Evolutionary conservation across 2,329 filamentous ascomycete species (phyloP), one percentile per base, ranked within the genome.

Genomic region (Juglanconis sp.): DNA sequence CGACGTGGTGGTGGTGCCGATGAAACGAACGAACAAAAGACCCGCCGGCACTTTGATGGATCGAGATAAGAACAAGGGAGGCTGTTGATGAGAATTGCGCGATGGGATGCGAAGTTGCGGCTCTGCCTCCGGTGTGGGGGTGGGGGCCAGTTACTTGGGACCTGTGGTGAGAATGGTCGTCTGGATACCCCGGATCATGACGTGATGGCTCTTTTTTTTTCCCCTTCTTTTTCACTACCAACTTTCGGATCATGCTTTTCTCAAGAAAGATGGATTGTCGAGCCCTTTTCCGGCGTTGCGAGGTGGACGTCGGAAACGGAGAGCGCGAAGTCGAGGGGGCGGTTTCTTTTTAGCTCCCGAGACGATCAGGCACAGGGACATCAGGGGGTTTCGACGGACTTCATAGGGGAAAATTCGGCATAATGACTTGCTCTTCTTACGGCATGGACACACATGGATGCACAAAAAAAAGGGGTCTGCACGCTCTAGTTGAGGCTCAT

Each of bases 161-260:
- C 61, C 61, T 63, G 58, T 63, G 61, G 61, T 63, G 61, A 58
- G 56, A 53, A 63, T 55, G 61, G 61, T 63, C 61, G 61, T 63
- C 61, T 63, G 61, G 61, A 63, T 63, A 63, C 61, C 61, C 61
- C 61, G 61, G 61, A 57, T 61, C 61, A 63, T 63, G 61, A 63
- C 61, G 40, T 63, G 49, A 63, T 63, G 61, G 57, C 61, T 63
- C 48, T 56, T 57, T 57, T 48, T 50, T 55, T 50, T 42, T 40
- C 17, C 46, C 49, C 44, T 56, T 53, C 38, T 59, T 40, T 51
- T 51, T 56, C 53, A 52, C 42, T 42, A 17, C 17, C n/a, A 48
- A 46, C 34, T 40, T 38, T 48, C 44, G 42, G 44, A 48, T n/a
- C 36, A 48, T 48, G 46, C 44, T 38, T 46, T 57, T 17, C 44